These are phyloP conservation scores for Nyctanthes arbortristis DNA, from an alignment of 257 asterid species.

Conservation along the genomic window DNA sequence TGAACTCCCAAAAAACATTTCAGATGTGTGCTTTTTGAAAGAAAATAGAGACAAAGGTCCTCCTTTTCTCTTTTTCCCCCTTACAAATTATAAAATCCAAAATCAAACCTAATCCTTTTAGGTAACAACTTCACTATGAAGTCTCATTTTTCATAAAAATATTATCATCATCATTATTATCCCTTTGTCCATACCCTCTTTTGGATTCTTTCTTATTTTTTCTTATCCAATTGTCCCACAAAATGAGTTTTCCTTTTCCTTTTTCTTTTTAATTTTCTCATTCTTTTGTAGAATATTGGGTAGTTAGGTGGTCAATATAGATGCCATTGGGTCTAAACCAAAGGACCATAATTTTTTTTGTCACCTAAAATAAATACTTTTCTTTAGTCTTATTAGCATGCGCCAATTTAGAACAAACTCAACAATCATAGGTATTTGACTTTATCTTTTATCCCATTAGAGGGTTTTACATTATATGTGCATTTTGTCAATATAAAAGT, in stretches of 20 bases:
- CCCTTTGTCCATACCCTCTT: background rate
- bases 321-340: conserved; percentile 24
- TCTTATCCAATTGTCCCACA: background rate
- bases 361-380: conserved; percentile 14
- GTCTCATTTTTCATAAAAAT: background rate
- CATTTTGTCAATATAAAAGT: background rate
- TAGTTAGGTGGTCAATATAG: conserved; percentile 18
- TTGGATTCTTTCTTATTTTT: background rate
- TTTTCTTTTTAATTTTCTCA: background rate
- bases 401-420: background rate
- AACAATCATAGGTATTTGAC: background rate
- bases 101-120: background rate
- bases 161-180: background rate
- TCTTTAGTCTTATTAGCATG: conserved; percentile 10
- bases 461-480: background rate
- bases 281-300: background rate
- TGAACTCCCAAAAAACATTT: too few species aligned
- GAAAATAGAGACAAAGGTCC: too few species aligned
- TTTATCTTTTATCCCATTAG: background rate
- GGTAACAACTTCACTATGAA: background rate
- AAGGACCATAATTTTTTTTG: conserved; percentile 11
- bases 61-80: too few species aligned
- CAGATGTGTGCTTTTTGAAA: too few species aligned
- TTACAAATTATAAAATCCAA: background rate
- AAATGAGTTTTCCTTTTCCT: too few species aligned